phyloP scores from a whole-genome alignment of 2,329 filamentous ascomycete genomes.

The Neospermospora avenae region DNA sequence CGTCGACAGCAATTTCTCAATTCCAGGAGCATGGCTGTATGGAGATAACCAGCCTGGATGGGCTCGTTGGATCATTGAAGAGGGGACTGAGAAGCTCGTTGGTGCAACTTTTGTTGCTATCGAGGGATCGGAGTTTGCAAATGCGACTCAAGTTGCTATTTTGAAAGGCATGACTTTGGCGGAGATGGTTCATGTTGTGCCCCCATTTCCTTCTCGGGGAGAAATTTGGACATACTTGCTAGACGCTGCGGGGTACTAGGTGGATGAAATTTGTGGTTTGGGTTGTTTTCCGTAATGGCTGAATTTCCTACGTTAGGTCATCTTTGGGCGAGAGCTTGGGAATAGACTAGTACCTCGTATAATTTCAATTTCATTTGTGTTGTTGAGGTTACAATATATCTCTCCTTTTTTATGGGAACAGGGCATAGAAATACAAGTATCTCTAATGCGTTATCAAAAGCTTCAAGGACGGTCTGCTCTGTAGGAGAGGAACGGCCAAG shows the following conservation, averaged over 20 bases:
- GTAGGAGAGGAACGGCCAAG: too few species aligned
- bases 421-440: too few species aligned
- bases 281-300: background rate
- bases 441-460: too few species aligned
- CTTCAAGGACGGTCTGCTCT: too few species aligned
- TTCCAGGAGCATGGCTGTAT: conserved; percentile 12
- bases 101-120: conserved; percentile 14
- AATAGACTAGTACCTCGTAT: too few species aligned
- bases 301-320: background rate
- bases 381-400: too few species aligned
- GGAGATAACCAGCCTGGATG: conserved; percentile 13
- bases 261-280: background rate
- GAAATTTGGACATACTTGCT: conserved; percentile 10
- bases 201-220: conserved; percentile 14
- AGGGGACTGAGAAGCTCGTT: conserved; percentile 8
- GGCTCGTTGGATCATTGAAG: conserved; percentile 16
- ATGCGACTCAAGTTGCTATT: conserved; percentile 13
- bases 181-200: conserved; percentile 12
- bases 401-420: too few species aligned
- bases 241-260: conserved; percentile 11
- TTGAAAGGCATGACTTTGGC: conserved; percentile 10
- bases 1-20: conserved; percentile 1
- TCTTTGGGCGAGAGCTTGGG: background rate
- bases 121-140: conserved; percentile 9
- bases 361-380: too few species aligned